Evolutionary conservation across 2,329 filamentous ascomycete species (phyloP).

Genomic region (Lasiodiplodia citricola): DNA sequence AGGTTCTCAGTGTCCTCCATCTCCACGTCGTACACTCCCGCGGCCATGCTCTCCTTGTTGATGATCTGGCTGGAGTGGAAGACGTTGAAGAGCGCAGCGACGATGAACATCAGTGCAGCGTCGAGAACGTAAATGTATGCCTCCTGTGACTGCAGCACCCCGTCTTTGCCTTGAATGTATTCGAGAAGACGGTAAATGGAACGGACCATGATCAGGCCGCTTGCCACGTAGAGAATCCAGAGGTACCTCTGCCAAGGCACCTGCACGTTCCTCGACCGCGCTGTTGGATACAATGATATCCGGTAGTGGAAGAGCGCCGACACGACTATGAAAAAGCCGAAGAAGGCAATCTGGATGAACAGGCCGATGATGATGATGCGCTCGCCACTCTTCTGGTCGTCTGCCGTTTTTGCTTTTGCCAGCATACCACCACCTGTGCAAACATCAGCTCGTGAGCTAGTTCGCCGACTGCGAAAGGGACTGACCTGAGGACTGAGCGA

Average conservation of each 20-base stretch:
- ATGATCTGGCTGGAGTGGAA: constrained; percentile 43
- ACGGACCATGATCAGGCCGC: constrained; percentile 55
- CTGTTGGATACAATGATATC: constrained; percentile 31
- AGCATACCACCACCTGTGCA: constrained; percentile 22
- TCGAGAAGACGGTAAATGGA: constrained; percentile 57
- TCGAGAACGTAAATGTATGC: constrained; percentile 56
- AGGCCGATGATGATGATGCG: constrained; percentile 56
- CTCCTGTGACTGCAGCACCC: constrained; percentile 53
- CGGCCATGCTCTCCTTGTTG: not conserved
- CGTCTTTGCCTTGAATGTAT: constrained; percentile 53
- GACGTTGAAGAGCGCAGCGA: constrained; percentile 48
- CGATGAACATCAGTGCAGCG: constrained; percentile 50
- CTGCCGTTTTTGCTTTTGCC: not conserved
- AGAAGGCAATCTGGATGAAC: constrained; percentile 57
- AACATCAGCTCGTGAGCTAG: not conserved
- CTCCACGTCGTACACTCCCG: not conserved
- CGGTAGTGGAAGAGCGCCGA: constrained; percentile 38
- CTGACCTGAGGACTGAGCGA: constrained; percentile 40
- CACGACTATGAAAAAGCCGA: constrained; percentile 54
- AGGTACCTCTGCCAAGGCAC: constrained; percentile 43
- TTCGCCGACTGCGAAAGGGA: not conserved
- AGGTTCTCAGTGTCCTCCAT: constrained; percentile 1
- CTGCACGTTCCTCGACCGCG: not conserved
- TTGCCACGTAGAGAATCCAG: constrained; percentile 50
- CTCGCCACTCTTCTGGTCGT: constrained; percentile 37